Evolutionary conservation across 805 yeast species (phyloP), one percentile per base, ranked within the genome.

Genomic region (Metschnikowia borealis): DNA sequence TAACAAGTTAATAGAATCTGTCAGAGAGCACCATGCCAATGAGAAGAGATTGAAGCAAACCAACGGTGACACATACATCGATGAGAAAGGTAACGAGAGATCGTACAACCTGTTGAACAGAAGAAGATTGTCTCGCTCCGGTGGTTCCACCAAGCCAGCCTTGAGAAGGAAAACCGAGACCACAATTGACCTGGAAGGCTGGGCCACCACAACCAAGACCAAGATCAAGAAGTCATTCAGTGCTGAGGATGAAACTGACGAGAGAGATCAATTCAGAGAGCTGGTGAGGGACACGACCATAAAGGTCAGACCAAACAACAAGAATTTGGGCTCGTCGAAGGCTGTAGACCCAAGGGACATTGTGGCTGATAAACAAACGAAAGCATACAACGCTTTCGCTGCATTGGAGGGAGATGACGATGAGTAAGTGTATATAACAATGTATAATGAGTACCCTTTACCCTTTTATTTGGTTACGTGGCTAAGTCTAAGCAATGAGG

Each of bases 311-410:
- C 87, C 92, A 52, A 84, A 82, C 70, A 84, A 82, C 66, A 85
- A 85, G 65, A 84, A 84, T 66, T 82, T 86, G 65, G 81, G 88
- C 6, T 81, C 88, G 15, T 81, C 87, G 38, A 85, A 83, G 68
- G 85, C 89, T 21, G 85, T 81, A 44, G 90, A 85, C 62, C 74
- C 87, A 18, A 81, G 85, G 65, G 92, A 87, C 65, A 77, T 83
- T 52, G 74, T 81, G 59, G 82, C 89, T 37, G 89, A 84, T 55
- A 80, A 83, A 55, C 85, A 80, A 54, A 80, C 81, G 54, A 75
- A 76, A 40, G 75, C 80, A 18, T 87, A 87, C 77, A 87, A 87
- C 67, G 92, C 94, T 4, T 87, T 87, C 66, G 90, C 84, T 59
- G 92, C 92, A 23, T 79, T 87, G 62, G 85, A 80, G 29, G 84